A percentile compares a stretch with the other conserved stretches of the same genome.
Evolutionary conservation across 495 filamentous ascomycete genomes (phyloP).

Genomic region (Podospora australis): DNA sequence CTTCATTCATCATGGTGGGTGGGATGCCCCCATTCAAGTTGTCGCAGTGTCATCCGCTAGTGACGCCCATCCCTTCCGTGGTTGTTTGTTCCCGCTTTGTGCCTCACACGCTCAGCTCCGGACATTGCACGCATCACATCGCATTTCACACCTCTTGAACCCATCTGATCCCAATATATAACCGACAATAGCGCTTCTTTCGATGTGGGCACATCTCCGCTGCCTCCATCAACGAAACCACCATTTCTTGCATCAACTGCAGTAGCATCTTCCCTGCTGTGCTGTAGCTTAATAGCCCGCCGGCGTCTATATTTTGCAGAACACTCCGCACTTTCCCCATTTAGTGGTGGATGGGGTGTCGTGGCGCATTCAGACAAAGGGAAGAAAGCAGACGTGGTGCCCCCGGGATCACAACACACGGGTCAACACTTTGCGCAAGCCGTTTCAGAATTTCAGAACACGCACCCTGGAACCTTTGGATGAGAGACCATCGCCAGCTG

Average conservation of each 20-base stretch:
- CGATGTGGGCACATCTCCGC: no score
- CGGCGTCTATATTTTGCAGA: neutral
- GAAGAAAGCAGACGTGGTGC: no score
- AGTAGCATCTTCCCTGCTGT: neutral
- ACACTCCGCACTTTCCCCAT: neutral
- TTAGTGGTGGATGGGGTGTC: no score
- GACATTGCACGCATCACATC: neutral
- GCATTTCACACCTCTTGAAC: no score
- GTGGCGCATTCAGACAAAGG: neutral
- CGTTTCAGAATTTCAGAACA: neutral
- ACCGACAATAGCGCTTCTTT: neutral
- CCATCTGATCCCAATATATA: no score
- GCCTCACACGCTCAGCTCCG: neutral
- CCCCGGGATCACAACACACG: neutral
- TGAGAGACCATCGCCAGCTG: no score
- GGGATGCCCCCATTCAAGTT: no score
- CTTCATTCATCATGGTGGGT: no score
- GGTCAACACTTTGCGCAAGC: neutral
- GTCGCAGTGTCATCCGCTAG: no score
- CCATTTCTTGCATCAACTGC: neutral
- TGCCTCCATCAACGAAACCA: neutral
- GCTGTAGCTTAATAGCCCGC: neutral
- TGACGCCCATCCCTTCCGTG: no score
- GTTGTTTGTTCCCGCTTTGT: neutral
- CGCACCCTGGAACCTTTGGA: constrained; percentile 1